These are phyloP conservation scores for Oenanthe sinensis DNA, from an alignment of 129 eudicot species.

Conservation along the genomic window DNA sequence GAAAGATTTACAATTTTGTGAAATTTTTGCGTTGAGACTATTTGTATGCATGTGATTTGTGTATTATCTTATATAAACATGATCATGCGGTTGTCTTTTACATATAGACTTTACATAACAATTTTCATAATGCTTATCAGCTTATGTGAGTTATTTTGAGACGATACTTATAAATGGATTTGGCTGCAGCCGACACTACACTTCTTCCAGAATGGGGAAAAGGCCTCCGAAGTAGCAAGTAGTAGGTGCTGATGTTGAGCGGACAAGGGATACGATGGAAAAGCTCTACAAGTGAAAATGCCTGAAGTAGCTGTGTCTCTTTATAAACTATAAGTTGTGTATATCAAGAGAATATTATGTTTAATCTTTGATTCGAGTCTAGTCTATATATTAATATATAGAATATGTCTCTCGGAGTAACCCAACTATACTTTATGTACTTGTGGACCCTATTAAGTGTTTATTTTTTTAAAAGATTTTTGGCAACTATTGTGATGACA, in stretches of 20 bases:
- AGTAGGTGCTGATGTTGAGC: slow-evolving; percentile 64
- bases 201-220: slow-evolving; percentile 67
- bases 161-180: not conserved
- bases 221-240: slow-evolving; percentile 62
- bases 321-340: not conserved
- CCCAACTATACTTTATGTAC: not conserved
- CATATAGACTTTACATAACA: not conserved
- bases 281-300: slow-evolving; percentile 50
- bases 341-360: not conserved
- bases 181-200: slow-evolving; percentile 69
- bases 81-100: not conserved
- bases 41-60: not conserved
- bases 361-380: not conserved
- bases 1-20: not conserved
- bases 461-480: not conserved
- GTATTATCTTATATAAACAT: too few relatives aligned
- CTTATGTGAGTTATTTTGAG: not conserved
- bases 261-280: slow-evolving; percentile 56
- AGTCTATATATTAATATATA: not conserved
- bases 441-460: not conserved
- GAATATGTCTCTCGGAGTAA: not conserved
- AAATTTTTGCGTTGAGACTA: not conserved
- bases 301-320: not conserved
- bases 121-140: not conserved
- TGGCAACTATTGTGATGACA: not conserved